A percentile compares a stretch with the other conserved stretches of the same genome.
phyloP scores from a whole-genome alignment of 305 asterid genomes.

The Fraxinus sp. region DNA sequence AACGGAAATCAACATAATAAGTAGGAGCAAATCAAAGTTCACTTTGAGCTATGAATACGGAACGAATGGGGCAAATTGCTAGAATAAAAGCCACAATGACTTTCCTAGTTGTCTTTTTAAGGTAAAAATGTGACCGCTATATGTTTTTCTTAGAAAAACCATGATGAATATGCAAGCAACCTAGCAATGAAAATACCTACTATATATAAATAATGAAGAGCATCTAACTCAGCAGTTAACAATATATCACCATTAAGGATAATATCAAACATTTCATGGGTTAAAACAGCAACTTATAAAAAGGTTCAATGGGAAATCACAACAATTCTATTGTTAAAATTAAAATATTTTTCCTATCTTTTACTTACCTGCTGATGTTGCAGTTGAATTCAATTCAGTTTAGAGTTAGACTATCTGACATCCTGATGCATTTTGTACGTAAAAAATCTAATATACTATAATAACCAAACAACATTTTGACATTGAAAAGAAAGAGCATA shows the following conservation, averaged over 20 bases:
- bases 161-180: constrained; percentile 2
- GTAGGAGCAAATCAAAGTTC: background rate
- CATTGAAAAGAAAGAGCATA: background rate
- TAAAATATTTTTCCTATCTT: background rate
- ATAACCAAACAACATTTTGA: background rate
- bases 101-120: background rate
- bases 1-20: constrained; percentile 2
- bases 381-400: background rate
- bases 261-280: background rate
- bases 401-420: background rate
- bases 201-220: background rate
- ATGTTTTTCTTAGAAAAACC: background rate
- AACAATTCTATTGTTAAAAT: background rate
- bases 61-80: background rate
- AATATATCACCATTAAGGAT: background rate
- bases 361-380: background rate
- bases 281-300: background rate
- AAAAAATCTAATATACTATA: background rate
- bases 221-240: background rate
- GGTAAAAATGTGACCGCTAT: background rate
- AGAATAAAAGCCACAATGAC: background rate
- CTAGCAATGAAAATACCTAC: background rate
- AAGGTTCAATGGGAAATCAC: background rate
- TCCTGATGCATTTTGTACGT: background rate
- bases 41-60: background rate